Evolutionary conservation across 805 yeast species (phyloP).

Genomic region (Suhomyces sp.): DNA sequence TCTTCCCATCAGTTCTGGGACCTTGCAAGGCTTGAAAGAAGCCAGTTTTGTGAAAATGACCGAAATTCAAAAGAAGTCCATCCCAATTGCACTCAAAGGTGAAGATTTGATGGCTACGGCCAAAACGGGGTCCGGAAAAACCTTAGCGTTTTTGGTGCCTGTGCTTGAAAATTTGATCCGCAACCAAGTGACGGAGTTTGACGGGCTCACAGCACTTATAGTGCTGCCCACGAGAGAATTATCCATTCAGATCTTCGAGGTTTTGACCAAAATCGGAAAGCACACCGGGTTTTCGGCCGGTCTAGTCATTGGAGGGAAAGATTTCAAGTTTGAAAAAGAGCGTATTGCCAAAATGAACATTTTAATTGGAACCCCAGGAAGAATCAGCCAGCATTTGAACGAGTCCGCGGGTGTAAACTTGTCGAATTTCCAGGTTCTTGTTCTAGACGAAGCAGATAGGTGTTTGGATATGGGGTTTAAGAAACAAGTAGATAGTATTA

Average conservation of each 20-base stretch:
- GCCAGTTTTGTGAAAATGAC: conserved; percentile 80
- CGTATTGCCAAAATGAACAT: conserved; percentile 78
- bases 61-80: conserved; percentile 78
- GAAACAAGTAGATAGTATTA: conserved; percentile 74
- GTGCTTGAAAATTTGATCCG: conserved; percentile 66
- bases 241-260: conserved; percentile 89
- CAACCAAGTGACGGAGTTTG: conserved; percentile 74
- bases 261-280: conserved; percentile 75
- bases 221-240: conserved; percentile 92
- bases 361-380: conserved; percentile 87
- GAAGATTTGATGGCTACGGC: conserved; percentile 85
- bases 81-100: conserved; percentile 73
- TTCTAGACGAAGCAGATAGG: conserved; percentile 89
- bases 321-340: conserved; percentile 75
- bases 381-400: conserved; percentile 86
- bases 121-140: conserved; percentile 87
- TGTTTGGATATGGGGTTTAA: conserved; percentile 93
- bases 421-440: conserved; percentile 70
- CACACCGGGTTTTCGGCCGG: conserved; percentile 80
- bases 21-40: conserved; percentile 69
- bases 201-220: conserved; percentile 85
- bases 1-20: conserved; percentile 66
- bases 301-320: conserved; percentile 90
- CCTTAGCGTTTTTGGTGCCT: conserved; percentile 83
- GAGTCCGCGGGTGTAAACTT: conserved; percentile 80